Conservation (phyloP, 2,329 filamentous ascomycete genomes). For the Exophiala sp. region DNA sequence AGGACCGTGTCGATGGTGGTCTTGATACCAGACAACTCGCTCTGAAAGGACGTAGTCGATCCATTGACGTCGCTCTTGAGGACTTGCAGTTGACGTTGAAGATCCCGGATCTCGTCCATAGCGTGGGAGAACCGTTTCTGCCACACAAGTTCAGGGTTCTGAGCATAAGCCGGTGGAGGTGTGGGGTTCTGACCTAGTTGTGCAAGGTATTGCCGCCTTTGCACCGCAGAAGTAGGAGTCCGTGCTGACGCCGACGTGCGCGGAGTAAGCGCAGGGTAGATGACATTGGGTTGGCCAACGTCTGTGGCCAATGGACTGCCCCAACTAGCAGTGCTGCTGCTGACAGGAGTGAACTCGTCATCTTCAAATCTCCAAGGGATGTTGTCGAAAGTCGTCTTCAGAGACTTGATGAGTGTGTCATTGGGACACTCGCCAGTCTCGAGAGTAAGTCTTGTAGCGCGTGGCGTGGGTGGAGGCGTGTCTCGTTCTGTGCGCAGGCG, state of each 20-base stretch:
- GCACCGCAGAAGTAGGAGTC: conserved; percentile 14
- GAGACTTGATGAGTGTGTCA: conserved; percentile 20
- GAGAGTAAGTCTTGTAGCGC: conserved; percentile 12
- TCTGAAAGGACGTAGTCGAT: conserved; percentile 18
- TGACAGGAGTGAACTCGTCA: conserved; percentile 26
- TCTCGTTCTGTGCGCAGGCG: conserved; percentile 12
- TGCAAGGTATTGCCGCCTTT: conserved; percentile 11
- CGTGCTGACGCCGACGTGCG: neutral
- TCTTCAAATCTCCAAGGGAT: conserved; percentile 26
- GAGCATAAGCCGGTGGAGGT: conserved; percentile 19
- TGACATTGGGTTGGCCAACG: conserved; percentile 8
- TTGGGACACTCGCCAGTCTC: conserved; percentile 15
- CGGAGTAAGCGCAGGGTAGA: conserved; percentile 2
- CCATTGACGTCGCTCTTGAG: conserved; percentile 20
- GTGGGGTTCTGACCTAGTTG: conserved; percentile 8
- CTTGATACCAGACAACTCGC: conserved; percentile 23
- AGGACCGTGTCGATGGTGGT: conserved; percentile 24
- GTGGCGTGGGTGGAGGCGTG: conserved; percentile 23
- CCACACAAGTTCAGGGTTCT: conserved; percentile 23
- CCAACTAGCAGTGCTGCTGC: conserved; percentile 26
- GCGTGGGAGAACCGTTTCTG: conserved; percentile 24
- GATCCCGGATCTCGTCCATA: conserved; percentile 26
- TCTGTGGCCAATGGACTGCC: conserved; percentile 21
- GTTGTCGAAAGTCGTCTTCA: conserved; percentile 24
- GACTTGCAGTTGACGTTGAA: conserved; percentile 20